A percentile compares a stretch with the other conserved stretches of the same genome.
phyloP scores from a whole-genome alignment of 352 stramenopile species.

The Poterioochromonas sp. region DNA sequence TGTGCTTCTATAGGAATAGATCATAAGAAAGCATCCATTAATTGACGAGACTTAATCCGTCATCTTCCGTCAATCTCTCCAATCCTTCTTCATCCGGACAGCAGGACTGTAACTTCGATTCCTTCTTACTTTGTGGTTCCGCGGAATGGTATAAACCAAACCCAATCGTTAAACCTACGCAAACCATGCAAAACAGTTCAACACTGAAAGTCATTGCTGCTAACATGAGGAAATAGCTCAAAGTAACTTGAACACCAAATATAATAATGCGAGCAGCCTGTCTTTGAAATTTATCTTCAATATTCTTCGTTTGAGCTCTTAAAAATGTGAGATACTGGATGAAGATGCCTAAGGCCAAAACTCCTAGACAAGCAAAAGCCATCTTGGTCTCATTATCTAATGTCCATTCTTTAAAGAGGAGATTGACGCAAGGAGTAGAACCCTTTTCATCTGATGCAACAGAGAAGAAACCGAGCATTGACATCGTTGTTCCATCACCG shows the following conservation, averaged over 20 bases:
- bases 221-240: slow-evolving; percentile 24
- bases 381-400: background rate
- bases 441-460: background rate
- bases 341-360: background rate
- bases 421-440: background rate
- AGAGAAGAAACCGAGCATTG: slow-evolving; percentile 10
- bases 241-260: background rate
- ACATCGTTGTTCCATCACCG: slow-evolving; percentile 22
- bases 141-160: background rate
- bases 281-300: background rate
- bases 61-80: too few relatives aligned
- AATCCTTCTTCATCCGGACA: too few relatives aligned
- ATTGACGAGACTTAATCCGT: too few relatives aligned
- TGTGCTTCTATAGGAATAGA: too few relatives aligned
- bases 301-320: background rate
- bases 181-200: slow-evolving; percentile 20
- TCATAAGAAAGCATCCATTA: too few relatives aligned
- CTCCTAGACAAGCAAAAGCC: slow-evolving; percentile 8
- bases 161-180: background rate
- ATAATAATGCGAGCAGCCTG: background rate
- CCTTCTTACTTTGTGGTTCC: background rate
- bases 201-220: background rate
- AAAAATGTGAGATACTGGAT: background rate
- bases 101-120: too few relatives aligned
- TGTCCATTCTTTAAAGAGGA: slow-evolving; percentile 17